Base-by-base conservation (phyloP, 257 asterid species). In the Fraxinus cuspidata region DNA sequence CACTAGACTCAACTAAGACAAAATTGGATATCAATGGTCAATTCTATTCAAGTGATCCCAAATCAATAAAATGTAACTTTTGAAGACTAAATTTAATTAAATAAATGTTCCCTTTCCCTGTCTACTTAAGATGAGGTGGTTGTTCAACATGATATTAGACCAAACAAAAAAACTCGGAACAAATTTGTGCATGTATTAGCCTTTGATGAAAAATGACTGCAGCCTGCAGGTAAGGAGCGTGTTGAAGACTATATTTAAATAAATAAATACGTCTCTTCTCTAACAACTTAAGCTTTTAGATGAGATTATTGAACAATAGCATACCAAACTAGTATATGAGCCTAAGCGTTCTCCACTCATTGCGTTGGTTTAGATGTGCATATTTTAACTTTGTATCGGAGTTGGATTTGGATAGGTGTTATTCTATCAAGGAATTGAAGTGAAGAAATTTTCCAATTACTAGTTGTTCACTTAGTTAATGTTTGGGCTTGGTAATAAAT, bases 1-100 rank as follows among this genome's bases (percentile, higher is more conserved):
- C 44, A 37, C 25, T 27, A 51, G 31, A 79, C 74, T 60, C 37
- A 73, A 73, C 21, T 65, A 65, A 78, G 56, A 44, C 18, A 15
- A 13, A 44, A 44, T 37, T 12, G 11, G 56, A 44, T 44, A 15
- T 49, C 6, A 16, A 49, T 18, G 7, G 8, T 49, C 60, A 49
- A 15, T 18, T 49, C 60, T n/a, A 56, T 56, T 56, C 10, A n/a
- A n/a, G 65, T 56, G 21, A 28, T n/a, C 65, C 21, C 27, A 18
- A 6, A n/a, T 56, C 65, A n/a, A n/a, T 7, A 56, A 56, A 53
- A 56, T 19, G n/a, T 47, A 47, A 15, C 28, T 5, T 10, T 5
- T n/a, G 65, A 56, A 56, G 13, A 16, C 58, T 47, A 15, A 15
- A 47, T 47, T 47, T 4, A 16, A 16, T 16, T 47, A 47, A 11